Conservation (phyloP, 306 rosid species). For the Quercus engelmannii region DNA sequence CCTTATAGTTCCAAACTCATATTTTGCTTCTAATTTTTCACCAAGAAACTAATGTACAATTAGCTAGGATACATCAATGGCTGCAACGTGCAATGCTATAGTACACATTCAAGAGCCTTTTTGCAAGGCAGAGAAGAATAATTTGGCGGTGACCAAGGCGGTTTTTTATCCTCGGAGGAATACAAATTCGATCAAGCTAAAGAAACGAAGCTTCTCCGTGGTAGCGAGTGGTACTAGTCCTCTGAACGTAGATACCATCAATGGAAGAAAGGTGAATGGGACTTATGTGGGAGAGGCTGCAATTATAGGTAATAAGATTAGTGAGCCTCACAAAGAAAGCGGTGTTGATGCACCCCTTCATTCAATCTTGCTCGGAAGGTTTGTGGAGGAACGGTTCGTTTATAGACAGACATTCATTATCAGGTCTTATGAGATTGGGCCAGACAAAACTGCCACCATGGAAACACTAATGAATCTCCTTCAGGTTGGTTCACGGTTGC, state of each 20-base stretch:
- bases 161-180: constrained; percentile 6
- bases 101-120: constrained; percentile 10
- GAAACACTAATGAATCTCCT: constrained; percentile 80
- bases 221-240: constrained; percentile 16
- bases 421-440: constrained; percentile 79
- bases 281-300: constrained; percentile 28
- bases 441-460: constrained; percentile 75
- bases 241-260: constrained; percentile 27
- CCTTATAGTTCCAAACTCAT: not conserved
- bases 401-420: constrained; percentile 58
- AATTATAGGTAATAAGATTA: not conserved
- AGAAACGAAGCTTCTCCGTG: constrained; percentile 16
- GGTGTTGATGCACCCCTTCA: constrained; percentile 38
- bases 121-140: constrained; percentile 18
- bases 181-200: not conserved
- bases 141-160: not conserved
- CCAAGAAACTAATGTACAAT: not conserved
- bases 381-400: constrained; percentile 64
- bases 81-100: constrained; percentile 15
- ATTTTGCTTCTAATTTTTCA: not conserved
- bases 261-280: constrained; percentile 59
- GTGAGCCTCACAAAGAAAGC: constrained; percentile 9
- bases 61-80: constrained; percentile 37
- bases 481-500: constrained; percentile 40
- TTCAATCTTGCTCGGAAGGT: constrained; percentile 57